These are phyloP conservation scores for Aureobasidium sp. DNA, from an alignment of 2,329 filamentous ascomycete genomes.

Conservation along the genomic window DNA sequence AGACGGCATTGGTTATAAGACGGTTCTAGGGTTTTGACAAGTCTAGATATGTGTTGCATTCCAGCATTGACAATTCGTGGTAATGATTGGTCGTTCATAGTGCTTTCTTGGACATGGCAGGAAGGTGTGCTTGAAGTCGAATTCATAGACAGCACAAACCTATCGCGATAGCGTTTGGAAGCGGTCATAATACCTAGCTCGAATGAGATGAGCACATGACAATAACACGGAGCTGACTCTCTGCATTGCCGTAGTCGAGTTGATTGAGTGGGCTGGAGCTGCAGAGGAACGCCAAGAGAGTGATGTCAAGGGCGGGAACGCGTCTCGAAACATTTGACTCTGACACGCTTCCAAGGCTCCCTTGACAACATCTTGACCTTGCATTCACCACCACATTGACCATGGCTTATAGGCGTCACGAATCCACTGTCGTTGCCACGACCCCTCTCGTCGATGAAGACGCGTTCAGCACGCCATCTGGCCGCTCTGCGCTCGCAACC, in stretches of 20 bases:
- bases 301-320: background rate
- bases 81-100: too few relatives aligned
- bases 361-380: background rate
- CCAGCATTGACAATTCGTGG: background rate
- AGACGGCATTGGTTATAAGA: background rate
- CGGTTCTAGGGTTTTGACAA: background rate
- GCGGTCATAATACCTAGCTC: too few relatives aligned
- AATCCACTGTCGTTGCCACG: constrained; percentile 5
- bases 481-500: background rate
- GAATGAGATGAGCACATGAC: too few relatives aligned
- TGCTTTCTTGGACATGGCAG: too few relatives aligned
- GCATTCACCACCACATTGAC: background rate
- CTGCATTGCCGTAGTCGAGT: too few relatives aligned
- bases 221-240: too few relatives aligned
- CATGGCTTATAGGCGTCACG: constrained; percentile 13
- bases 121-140: too few relatives aligned
- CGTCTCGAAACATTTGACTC: background rate
- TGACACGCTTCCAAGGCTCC: background rate
- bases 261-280: too few relatives aligned
- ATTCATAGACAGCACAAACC: too few relatives aligned
- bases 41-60: background rate
- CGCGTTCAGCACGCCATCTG: background rate
- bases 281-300: too few relatives aligned
- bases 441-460: constrained; percentile 5
- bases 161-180: too few relatives aligned